Conservation (phyloP, 805 yeast species). For the Candida golubevii region DNA sequence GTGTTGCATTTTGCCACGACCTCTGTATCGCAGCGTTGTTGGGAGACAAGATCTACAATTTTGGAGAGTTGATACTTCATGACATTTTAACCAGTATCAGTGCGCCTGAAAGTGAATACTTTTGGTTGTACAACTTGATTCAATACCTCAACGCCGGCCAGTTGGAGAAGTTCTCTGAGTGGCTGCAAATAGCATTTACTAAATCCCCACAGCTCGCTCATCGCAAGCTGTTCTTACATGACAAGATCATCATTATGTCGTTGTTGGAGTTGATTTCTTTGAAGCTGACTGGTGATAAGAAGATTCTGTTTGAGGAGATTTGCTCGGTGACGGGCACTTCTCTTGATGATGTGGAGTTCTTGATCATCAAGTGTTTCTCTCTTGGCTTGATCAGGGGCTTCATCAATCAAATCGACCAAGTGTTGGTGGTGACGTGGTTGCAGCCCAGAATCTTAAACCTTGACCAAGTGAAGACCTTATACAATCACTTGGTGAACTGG, state of each 20-base stretch:
- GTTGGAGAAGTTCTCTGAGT: constrained; percentile 56
- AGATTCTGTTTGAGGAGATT: constrained; percentile 68
- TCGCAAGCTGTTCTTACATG: constrained; percentile 67
- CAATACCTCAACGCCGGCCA: constrained; percentile 75
- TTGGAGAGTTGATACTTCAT: constrained; percentile 91
- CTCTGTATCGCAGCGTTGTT: constrained; percentile 80
- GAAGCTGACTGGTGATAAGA: constrained; percentile 70
- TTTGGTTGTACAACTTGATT: constrained; percentile 72
- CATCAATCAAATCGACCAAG: constrained; percentile 79
- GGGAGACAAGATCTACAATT: constrained; percentile 90
- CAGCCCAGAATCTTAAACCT: constrained; percentile 91
- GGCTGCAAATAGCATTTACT: constrained; percentile 34
- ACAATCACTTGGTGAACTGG: constrained; percentile 73
- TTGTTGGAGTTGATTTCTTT: constrained; percentile 80
- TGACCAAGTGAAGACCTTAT: constrained; percentile 75
- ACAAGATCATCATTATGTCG: constrained; percentile 89
- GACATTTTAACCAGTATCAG: constrained; percentile 61
- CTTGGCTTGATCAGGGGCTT: constrained; percentile 81
- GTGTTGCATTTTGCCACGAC: constrained; percentile 56
- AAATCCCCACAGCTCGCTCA: constrained; percentile 53
- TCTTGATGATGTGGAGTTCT: constrained; percentile 76
- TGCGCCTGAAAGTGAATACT: constrained; percentile 41
- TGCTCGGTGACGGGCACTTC: constrained; percentile 61
- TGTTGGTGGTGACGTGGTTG: constrained; percentile 85
- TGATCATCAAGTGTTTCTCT: constrained; percentile 87